phyloP scores from a whole-genome alignment of 2,329 filamentous ascomycete species.

The Rhexocercosporidium sp. region DNA sequence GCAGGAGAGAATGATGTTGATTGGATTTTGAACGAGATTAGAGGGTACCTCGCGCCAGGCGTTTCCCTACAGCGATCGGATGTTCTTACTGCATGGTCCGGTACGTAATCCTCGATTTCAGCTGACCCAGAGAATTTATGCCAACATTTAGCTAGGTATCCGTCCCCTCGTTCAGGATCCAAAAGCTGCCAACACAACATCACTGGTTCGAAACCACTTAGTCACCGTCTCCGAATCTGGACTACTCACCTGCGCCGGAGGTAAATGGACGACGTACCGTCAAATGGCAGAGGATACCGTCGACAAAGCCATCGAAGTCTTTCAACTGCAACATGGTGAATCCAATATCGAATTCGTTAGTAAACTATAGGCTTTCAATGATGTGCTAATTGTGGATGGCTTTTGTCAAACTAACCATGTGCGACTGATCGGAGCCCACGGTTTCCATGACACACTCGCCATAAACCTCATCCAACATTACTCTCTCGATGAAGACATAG shows the following conservation, averaged over 20 bases:
- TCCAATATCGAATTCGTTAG: background rate
- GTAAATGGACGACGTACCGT: background rate
- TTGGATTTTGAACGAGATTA: conserved; percentile 3
- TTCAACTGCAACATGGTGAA: background rate
- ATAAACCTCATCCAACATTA: conserved; percentile 1
- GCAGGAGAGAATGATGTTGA: background rate
- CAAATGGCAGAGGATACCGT: conserved; percentile 2
- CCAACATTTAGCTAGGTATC: background rate
- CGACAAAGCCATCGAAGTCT: background rate
- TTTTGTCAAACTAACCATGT: background rate
- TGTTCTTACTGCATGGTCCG: background rate
- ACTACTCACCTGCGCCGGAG: background rate
- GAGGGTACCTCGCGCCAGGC: background rate
- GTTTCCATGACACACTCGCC: background rate
- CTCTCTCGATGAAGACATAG: background rate
- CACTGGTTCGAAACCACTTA: background rate
- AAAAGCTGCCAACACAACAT: conserved; percentile 1
- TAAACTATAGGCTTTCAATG: background rate
- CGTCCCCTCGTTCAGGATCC: background rate
- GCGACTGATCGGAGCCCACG: background rate
- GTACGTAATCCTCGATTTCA: background rate
- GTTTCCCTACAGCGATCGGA: background rate
- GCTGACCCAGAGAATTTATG: no score
- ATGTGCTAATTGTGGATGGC: background rate
- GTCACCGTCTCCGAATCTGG: background rate